A percentile compares a stretch with the other conserved stretches of the same genome.
phyloP scores from a whole-genome alignment of 805 yeast species.

The Wickerhamomyces bovis region DNA sequence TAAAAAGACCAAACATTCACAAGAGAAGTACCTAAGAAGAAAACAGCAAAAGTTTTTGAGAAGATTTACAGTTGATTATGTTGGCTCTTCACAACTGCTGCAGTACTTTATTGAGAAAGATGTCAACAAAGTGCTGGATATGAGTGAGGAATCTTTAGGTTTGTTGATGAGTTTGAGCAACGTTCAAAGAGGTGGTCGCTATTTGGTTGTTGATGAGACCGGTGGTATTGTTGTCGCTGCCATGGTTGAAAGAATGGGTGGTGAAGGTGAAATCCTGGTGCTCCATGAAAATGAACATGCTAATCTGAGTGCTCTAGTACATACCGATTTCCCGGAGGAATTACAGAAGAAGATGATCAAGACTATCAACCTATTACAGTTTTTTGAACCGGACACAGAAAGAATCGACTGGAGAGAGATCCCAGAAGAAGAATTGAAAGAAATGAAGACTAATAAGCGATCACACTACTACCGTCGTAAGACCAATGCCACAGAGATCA shows the following conservation, averaged over 20 bases:
- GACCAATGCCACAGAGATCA: constrained; percentile 46
- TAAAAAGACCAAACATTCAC: constrained; percentile 83
- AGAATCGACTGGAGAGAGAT: constrained; percentile 41
- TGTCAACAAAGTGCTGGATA: constrained; percentile 58
- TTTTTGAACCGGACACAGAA: constrained; percentile 65
- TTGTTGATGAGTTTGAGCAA: constrained; percentile 72
- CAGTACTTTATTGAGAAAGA: constrained; percentile 73
- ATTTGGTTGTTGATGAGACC: constrained; percentile 88
- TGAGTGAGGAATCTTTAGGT: constrained; percentile 83
- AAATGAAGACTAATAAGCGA: constrained; percentile 52
- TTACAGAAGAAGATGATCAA: constrained; percentile 50
- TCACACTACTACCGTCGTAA: constrained; percentile 63
- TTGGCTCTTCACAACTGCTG: constrained; percentile 65
- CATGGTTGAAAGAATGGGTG: constrained; percentile 83
- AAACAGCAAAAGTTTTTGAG: constrained; percentile 88
- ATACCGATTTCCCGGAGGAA: constrained; percentile 56
- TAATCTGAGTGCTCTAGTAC: constrained; percentile 63
- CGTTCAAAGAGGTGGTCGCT: constrained; percentile 83
- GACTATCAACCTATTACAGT: constrained; percentile 72
- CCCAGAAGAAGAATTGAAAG: constrained; percentile 46
- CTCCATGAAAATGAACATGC: constrained; percentile 94
- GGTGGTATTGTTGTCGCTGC: constrained; percentile 86
- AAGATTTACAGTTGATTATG: constrained; percentile 73
- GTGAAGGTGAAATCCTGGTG: constrained; percentile 61
- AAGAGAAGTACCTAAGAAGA: constrained; percentile 85